Conservation (phyloP, 2,329 filamentous ascomycete species). For the Magnaporthales sp. region DNA sequence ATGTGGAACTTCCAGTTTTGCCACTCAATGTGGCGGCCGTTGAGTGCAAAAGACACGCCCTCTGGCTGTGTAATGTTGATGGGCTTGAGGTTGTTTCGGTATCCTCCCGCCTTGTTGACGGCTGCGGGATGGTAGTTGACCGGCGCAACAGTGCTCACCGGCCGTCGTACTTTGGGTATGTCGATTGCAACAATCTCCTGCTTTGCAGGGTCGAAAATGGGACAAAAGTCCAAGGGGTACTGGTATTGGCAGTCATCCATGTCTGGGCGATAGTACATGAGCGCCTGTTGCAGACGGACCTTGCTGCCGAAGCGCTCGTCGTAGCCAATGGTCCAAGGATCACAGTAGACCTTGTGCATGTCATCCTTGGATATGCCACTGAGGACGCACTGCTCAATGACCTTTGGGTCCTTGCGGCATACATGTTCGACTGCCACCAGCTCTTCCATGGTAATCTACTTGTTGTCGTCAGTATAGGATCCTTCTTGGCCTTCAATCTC, state of each 20-base stretch:
- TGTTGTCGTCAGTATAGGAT: background rate
- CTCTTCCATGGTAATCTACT: slow-evolving; percentile 76
- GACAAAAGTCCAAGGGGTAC: slow-evolving; percentile 88
- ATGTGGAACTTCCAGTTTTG: slow-evolving; percentile 92
- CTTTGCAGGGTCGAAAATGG: slow-evolving; percentile 78
- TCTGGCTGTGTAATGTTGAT: slow-evolving; percentile 66
- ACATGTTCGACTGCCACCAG: slow-evolving; percentile 71
- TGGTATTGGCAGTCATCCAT: slow-evolving; percentile 84
- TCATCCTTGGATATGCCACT: slow-evolving; percentile 72
- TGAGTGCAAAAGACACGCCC: slow-evolving; percentile 74
- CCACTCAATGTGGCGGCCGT: slow-evolving; percentile 70
- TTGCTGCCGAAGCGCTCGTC: slow-evolving; percentile 79
- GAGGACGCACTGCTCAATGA: slow-evolving; percentile 83
- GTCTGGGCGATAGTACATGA: slow-evolving; percentile 92
- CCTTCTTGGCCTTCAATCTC: background rate
- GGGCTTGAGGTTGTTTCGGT: slow-evolving; percentile 67
- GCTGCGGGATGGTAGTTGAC: slow-evolving; percentile 74
- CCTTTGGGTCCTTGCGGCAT: slow-evolving; percentile 68
- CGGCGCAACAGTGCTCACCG: slow-evolving; percentile 59
- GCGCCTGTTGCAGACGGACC: slow-evolving; percentile 76
- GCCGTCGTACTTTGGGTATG: slow-evolving; percentile 67
- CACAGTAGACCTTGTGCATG: slow-evolving; percentile 95
- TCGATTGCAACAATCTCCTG: slow-evolving; percentile 76
- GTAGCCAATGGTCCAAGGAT: slow-evolving; percentile 93
- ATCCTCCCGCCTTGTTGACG: slow-evolving; percentile 66